These are phyloP conservation scores for Boletus insuetus DNA, from an alignment of 768 basidiomycete species.

Conservation along the genomic window DNA sequence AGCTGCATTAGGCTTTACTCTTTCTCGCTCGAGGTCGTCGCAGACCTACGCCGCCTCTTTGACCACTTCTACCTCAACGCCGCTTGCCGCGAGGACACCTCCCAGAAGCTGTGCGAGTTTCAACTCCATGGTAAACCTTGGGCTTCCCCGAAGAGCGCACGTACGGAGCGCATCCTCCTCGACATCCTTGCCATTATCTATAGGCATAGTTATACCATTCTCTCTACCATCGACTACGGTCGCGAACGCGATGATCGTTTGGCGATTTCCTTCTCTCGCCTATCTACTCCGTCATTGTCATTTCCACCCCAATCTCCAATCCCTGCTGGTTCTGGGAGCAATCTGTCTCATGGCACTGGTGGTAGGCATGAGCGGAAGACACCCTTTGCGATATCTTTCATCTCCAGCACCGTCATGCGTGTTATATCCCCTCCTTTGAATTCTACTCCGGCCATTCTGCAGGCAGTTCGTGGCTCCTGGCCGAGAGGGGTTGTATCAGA, in stretches of 20 bases:
- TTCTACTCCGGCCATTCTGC: conserved; percentile 76
- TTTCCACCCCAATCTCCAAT: conserved; percentile 38
- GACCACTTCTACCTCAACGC: conserved; percentile 43
- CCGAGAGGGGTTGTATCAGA: conserved; percentile 77
- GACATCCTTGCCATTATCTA: conserved; percentile 63
- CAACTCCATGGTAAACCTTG: conserved; percentile 69
- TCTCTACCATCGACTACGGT: conserved; percentile 75
- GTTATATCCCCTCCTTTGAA: conserved; percentile 76
- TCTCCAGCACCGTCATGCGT: conserved; percentile 63
- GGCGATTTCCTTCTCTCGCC: conserved; percentile 66
- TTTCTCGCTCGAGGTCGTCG: conserved; percentile 54
- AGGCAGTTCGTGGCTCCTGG: conserved; percentile 75
- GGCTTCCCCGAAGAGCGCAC: conserved; percentile 62
- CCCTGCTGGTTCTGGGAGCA: conserved; percentile 38
- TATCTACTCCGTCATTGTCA: conserved; percentile 35
- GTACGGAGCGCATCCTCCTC: conserved; percentile 66
- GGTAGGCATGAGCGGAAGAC: conserved; percentile 34
- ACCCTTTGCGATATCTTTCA: conserved; percentile 73
- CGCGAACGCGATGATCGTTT: conserved; percentile 72
- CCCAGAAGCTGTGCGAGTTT: conserved; percentile 64
- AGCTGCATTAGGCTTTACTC: conserved; percentile 68
- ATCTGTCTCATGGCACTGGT: conserved; percentile 37
- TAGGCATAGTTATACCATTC: conserved; percentile 58
- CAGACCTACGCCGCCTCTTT: conserved; percentile 54
- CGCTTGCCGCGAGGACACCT: conserved; percentile 51